Evolutionary conservation across 805 yeast species (phyloP).

Genomic region (Candida anglica): DNA sequence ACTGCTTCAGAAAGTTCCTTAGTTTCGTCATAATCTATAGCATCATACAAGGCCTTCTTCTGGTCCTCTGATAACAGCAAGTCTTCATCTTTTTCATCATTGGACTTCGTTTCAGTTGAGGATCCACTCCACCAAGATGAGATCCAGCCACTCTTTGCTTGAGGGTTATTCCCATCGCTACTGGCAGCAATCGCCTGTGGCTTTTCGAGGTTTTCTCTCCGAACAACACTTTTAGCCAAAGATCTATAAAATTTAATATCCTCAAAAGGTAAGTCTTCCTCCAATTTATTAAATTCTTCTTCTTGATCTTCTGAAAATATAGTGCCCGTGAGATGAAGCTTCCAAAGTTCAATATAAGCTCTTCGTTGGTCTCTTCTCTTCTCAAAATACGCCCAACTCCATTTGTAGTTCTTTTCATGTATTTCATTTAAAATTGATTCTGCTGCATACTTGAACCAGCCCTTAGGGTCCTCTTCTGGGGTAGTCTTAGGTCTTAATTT

Average conservation of each 20-base stretch:
- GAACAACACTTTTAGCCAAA: slow-evolving; percentile 62
- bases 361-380: slow-evolving; percentile 70
- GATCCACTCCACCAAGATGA: slow-evolving; percentile 62
- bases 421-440: slow-evolving; percentile 73
- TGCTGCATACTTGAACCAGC: slow-evolving; percentile 83
- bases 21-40: slow-evolving; percentile 84
- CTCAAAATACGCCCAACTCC: slow-evolving; percentile 86
- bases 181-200: slow-evolving; percentile 9
- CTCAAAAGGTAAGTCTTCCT: slow-evolving; percentile 60
- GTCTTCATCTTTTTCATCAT: no score
- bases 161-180: slow-evolving; percentile 14
- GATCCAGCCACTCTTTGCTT: slow-evolving; percentile 54
- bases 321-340: slow-evolving; percentile 44
- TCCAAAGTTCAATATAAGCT: slow-evolving; percentile 67
- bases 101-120: slow-evolving; percentile 14
- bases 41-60: slow-evolving; percentile 82
- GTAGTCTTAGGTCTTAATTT: slow-evolving; percentile 60
- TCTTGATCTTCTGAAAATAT: slow-evolving; percentile 24
- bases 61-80: slow-evolving; percentile 73
- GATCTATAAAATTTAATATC: slow-evolving; percentile 85
- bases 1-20: slow-evolving; percentile 46
- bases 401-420: slow-evolving; percentile 71
- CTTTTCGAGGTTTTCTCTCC: slow-evolving; percentile 44
- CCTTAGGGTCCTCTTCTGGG: slow-evolving; percentile 59
- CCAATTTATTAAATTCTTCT: slow-evolving; percentile 42